Evolutionary conservation across 495 filamentous ascomycete species (phyloP).

Genomic region (Aspergillus heteromorphus): DNA sequence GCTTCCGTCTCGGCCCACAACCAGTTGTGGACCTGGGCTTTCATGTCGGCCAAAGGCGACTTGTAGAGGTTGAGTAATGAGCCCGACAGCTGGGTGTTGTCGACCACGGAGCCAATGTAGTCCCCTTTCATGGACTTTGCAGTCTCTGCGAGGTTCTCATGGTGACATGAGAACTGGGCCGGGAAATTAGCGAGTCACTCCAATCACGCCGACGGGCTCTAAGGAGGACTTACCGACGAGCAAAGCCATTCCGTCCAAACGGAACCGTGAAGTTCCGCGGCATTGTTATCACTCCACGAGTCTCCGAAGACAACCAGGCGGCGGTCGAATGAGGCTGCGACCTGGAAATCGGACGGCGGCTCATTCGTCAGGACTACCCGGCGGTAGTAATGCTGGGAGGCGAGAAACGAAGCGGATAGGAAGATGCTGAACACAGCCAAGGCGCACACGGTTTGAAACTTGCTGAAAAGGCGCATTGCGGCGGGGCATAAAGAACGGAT

Average conservation of each 20-base stretch:
- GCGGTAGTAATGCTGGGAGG: slow-evolving; percentile 24
- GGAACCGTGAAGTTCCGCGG: slow-evolving; percentile 29
- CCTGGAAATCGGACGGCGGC: slow-evolving; percentile 16
- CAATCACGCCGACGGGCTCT: slow-evolving; percentile 1
- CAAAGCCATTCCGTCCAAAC: slow-evolving; percentile 46
- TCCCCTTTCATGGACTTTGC: slow-evolving; percentile 24
- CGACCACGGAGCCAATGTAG: slow-evolving; percentile 37
- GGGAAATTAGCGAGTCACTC: slow-evolving; percentile 4
- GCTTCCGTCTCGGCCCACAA: slow-evolving; percentile 25
- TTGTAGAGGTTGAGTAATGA: slow-evolving; percentile 22
- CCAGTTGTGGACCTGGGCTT: slow-evolving; percentile 39
- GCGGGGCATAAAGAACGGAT: slow-evolving; percentile 2
- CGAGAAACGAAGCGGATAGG: slow-evolving; percentile 29
- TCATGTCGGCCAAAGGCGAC: slow-evolving; percentile 34
- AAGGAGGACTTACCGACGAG: slow-evolving; percentile 25
- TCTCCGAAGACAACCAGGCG: slow-evolving; percentile 46
- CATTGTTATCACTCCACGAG: slow-evolving; percentile 45
- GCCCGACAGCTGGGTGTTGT: slow-evolving; percentile 29
- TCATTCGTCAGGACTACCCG: slow-evolving; percentile 15
- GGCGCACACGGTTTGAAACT: slow-evolving; percentile 31
- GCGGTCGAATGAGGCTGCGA: slow-evolving; percentile 22
- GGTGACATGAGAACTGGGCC: slow-evolving; percentile 38
- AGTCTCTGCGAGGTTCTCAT: slow-evolving; percentile 42
- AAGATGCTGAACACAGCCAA: slow-evolving; percentile 31
- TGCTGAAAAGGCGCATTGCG: slow-evolving; percentile 28